Evolutionary conservation across 2,329 filamentous ascomycete genomes (phyloP).

Genomic region (Grosmannia serpens): DNA sequence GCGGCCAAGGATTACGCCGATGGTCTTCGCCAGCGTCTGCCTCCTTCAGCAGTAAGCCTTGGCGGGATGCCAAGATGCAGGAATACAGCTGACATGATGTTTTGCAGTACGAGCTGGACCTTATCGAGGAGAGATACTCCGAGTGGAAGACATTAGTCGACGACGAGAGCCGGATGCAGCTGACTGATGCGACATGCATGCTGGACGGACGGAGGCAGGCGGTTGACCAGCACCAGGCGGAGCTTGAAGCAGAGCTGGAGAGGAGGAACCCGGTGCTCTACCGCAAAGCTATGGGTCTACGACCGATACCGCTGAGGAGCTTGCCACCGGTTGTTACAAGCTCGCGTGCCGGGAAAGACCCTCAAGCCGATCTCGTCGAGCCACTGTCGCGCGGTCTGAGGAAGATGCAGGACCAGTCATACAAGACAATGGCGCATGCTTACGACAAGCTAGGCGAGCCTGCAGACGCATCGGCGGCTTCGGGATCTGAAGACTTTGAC

Average conservation of each 20-base stretch:
- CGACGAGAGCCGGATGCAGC: slow-evolving; percentile 28
- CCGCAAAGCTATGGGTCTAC: slow-evolving; percentile 29
- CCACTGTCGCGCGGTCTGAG: slow-evolving; percentile 20
- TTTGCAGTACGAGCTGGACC: slow-evolving; percentile 12
- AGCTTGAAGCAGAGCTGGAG: slow-evolving; percentile 38
- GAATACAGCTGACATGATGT: background rate
- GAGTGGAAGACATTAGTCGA: slow-evolving; percentile 33
- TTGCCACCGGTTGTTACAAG: background rate
- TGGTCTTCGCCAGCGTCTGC: slow-evolving; percentile 22
- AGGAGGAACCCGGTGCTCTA: slow-evolving; percentile 32
- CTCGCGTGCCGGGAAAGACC: slow-evolving; percentile 12
- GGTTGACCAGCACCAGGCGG: slow-evolving; percentile 32
- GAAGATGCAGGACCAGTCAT: slow-evolving; percentile 19
- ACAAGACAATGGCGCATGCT: slow-evolving; percentile 1
- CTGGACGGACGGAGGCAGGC: slow-evolving; percentile 28
- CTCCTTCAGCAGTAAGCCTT: slow-evolving; percentile 21
- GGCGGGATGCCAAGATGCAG: too few species aligned
- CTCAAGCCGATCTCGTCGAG: slow-evolving; percentile 16
- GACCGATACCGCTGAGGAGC: slow-evolving; percentile 3
- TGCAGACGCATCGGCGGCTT: slow-evolving; percentile 4
- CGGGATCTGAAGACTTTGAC: slow-evolving; percentile 19
- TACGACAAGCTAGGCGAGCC: slow-evolving; percentile 13
- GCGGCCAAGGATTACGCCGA: slow-evolving; percentile 29
- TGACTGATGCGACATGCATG: slow-evolving; percentile 25
- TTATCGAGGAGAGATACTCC: slow-evolving; percentile 28